Conservation (phyloP, 495 filamentous ascomycete species). For the Aspergillus bridgeri region DNA sequence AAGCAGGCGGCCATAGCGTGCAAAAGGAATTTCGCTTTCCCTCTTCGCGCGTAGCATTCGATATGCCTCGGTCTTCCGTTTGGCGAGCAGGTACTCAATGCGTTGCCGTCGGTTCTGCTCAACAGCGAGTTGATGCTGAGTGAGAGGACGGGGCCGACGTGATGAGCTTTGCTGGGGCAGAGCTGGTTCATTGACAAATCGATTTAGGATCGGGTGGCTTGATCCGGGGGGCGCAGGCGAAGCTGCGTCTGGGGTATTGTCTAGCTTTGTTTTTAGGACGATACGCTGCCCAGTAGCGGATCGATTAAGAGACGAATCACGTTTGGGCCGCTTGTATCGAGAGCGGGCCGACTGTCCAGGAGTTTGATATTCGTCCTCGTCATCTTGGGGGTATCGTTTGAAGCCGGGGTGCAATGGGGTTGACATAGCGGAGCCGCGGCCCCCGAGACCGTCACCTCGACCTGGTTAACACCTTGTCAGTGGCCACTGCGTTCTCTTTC, state of each 20-base stretch:
- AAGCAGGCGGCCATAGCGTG: constrained; percentile 66
- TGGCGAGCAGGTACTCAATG: constrained; percentile 81
- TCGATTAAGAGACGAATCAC: constrained; percentile 37
- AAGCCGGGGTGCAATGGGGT: constrained; percentile 40
- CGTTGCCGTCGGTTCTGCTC: constrained; percentile 84
- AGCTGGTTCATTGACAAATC: constrained; percentile 42
- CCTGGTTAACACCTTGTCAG: not conserved
- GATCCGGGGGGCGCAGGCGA: constrained; percentile 49
- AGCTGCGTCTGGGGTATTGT: constrained; percentile 44
- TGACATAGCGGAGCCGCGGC: constrained; percentile 37
- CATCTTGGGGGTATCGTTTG: constrained; percentile 31
- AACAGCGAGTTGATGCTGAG: constrained; percentile 88
- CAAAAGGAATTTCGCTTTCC: constrained; percentile 55
- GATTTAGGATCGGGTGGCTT: constrained; percentile 45
- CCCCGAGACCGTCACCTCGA: constrained; percentile 26
- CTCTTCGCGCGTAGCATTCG: constrained; percentile 56
- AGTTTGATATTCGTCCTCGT: constrained; percentile 37
- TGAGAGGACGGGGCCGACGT: constrained; percentile 77
- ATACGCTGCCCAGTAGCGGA: constrained; percentile 41
- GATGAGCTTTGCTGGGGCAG: constrained; percentile 28
- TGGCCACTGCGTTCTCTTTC: not conserved
- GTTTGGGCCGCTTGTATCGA: constrained; percentile 34
- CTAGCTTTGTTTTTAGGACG: constrained; percentile 48
- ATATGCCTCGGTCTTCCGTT: constrained; percentile 61
- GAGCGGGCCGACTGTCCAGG: constrained; percentile 33